Evolutionary conservation across 2,329 filamentous ascomycete genomes (phyloP), one percentile per base, ranked within the genome.

Genomic region (Nemania abortiva): DNA sequence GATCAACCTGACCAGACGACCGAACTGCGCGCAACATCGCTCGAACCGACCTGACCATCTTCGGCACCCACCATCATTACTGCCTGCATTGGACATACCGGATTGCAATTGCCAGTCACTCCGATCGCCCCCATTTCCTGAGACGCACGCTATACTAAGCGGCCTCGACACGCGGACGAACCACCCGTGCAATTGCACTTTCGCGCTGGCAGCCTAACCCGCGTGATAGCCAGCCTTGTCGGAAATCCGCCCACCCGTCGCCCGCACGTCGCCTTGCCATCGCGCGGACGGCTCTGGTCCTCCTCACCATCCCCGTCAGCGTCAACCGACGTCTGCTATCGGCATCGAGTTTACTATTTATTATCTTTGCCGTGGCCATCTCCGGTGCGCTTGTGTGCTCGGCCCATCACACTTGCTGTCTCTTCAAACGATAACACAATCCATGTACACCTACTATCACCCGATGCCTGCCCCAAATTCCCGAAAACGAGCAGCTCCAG

Each of bases 401-500:
- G 45, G 3, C 42, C 27, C 34, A 20, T 59, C 29, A 22, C 50
- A 22, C 37, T 37, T 22, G 29, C 59, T 49, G 61, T 68, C 64
- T 66, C 57, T 64, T 55, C 53, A 52, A 47, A 60, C 50, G 37
- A 61, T 63, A 49, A 24, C 39, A 58, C 66, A 66, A 72, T 71
- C 71, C 74, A 78, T 77, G 76, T 77, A 76, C 74, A 71, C 71
- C 65, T 75, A 75, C 58, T 74, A 76, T 57, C 75, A 70, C 52
- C 68, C 74, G 60, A 78, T 77, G 73, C 72, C 77, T 70, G 71
- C 75, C 56, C 79, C 76, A 75, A 81, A 77, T 68, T 69, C 76
- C 67, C 75, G 77, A 72, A 79, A 79, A 73, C 74, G 77, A 70
- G 75, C 77, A 72, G 76, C 78, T 61, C 78, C 77, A 42, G 78